Percentiles rank a stretch among this genome's conserved stretches.
Evolutionary conservation across 2,329 filamentous ascomycete genomes (phyloP).

Genomic region (Madurella mycetomatis): DNA sequence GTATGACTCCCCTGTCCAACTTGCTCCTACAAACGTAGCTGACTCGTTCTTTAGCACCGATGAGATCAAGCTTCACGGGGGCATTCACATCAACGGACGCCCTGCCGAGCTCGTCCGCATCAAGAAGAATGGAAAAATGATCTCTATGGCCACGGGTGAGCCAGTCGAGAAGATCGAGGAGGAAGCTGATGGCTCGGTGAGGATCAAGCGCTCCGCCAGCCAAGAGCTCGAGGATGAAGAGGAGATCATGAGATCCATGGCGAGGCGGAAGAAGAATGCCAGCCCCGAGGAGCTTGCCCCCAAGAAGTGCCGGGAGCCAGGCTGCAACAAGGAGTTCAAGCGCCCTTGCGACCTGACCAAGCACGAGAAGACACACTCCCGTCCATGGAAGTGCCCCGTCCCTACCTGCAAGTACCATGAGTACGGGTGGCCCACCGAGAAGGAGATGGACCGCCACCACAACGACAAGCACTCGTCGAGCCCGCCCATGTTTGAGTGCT

Average conservation of each 20-base stretch:
- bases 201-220: conserved; percentile 63
- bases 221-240: conserved; percentile 73
- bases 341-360: conserved; percentile 96
- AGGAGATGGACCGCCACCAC: conserved; percentile 91
- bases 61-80: conserved; percentile 75
- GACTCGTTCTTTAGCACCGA: conserved; percentile 43
- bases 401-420: conserved; percentile 83
- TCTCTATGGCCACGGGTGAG: conserved; percentile 70
- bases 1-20: conserved; percentile 39
- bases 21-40: conserved; percentile 4
- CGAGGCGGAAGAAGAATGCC: conserved; percentile 89
- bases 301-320: conserved; percentile 68
- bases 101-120: conserved; percentile 80
- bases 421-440: conserved; percentile 93
- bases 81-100: conserved; percentile 73
- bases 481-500: conserved; percentile 78
- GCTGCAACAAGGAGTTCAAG: conserved; percentile 90
- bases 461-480: conserved; percentile 90
- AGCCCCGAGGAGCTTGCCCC: conserved; percentile 77
- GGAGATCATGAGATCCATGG: conserved; percentile 86
- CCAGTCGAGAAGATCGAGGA: conserved; percentile 53
- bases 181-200: conserved; percentile 43
- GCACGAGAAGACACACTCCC: conserved; percentile 95
- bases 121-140: conserved; percentile 72
- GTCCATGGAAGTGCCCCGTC: conserved; percentile 89